These are phyloP conservation scores for Plasmodium malariae DNA, from an alignment of 169 alveolate genomes.

Conservation along the genomic window DNA sequence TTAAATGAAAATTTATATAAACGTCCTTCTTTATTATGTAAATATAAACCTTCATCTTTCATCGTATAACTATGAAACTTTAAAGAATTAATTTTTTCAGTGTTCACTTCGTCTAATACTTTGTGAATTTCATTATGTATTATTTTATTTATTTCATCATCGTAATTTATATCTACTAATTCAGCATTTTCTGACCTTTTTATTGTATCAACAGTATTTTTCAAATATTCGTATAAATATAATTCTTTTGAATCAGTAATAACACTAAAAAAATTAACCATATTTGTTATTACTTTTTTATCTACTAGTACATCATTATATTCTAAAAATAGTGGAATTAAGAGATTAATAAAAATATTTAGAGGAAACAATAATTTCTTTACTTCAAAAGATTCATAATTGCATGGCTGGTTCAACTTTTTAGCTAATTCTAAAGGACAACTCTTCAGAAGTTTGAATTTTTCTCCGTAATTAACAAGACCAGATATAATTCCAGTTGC, in stretches of 20 bases:
- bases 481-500: conserved; percentile 41
- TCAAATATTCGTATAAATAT: conserved; percentile 29
- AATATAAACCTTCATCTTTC: conserved; percentile 9
- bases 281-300: conserved; percentile 15
- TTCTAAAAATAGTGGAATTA: conserved; percentile 64
- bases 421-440: conserved; percentile 40
- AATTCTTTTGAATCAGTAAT: conserved; percentile 32
- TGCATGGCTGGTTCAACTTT: conserved; percentile 3
- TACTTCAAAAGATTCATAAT: conserved; percentile 17
- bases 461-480: conserved; percentile 54
- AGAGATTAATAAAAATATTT: conserved; percentile 52
- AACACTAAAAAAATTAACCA: conserved; percentile 37
- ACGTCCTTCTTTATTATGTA: conserved; percentile 35
- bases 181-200: conserved; percentile 12
- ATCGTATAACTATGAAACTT: conserved; percentile 30
- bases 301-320: conserved; percentile 37
- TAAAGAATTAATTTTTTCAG: conserved; percentile 30
- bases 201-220: conserved; percentile 21
- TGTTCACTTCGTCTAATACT: conserved; percentile 56
- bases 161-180: conserved; percentile 20
- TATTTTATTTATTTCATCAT: conserved; percentile 39
- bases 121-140: conserved; percentile 40
- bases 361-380: conserved; percentile 49
- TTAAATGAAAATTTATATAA: conserved; percentile 43
- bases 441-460: conserved; percentile 24